Evolutionary conservation across 208 protist species (phyloP).

Genomic region (Trypanosoma melophagium): DNA sequence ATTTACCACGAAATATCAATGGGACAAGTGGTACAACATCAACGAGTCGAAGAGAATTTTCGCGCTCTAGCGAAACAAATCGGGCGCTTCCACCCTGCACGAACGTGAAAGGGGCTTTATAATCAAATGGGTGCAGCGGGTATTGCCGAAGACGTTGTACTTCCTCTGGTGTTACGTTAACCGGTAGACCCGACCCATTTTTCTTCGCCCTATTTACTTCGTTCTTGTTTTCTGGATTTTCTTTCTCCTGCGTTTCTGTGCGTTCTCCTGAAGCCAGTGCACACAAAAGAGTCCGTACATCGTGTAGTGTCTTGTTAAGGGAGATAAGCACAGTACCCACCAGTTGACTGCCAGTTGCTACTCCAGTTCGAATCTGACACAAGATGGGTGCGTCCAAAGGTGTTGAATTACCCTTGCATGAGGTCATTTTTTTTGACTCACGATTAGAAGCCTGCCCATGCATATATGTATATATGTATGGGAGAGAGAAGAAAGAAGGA

Average conservation of each 20-base stretch:
- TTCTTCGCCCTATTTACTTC: slow-evolving; percentile 26
- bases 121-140: slow-evolving; percentile 77
- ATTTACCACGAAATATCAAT: no score
- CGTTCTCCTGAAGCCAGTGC: slow-evolving; percentile 37
- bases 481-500: slow-evolving; percentile 10
- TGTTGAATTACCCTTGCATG: slow-evolving; percentile 5
- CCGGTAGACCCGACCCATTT: slow-evolving; percentile 37
- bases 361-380: slow-evolving; percentile 66
- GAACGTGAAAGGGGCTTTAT: slow-evolving; percentile 71
- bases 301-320: slow-evolving; percentile 44
- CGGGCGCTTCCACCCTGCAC: slow-evolving; percentile 37
- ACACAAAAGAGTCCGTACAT: slow-evolving; percentile 53
- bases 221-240: background rate
- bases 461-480: background rate
- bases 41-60: slow-evolving; percentile 33
- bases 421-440: background rate
- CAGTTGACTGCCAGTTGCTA: slow-evolving; percentile 53
- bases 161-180: slow-evolving; percentile 47
- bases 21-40: slow-evolving; percentile 47
- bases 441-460: no score
- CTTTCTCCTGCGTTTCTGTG: no score
- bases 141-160: slow-evolving; percentile 35
- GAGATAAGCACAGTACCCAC: slow-evolving; percentile 65
- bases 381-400: slow-evolving; percentile 42
- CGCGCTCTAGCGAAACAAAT: slow-evolving; percentile 11